Percentiles rank a stretch among this genome's conserved stretches.
These are phyloP conservation scores for Sugiyamaella pinicola DNA, from an alignment of 1,139 yeast species.

Conservation along the genomic window DNA sequence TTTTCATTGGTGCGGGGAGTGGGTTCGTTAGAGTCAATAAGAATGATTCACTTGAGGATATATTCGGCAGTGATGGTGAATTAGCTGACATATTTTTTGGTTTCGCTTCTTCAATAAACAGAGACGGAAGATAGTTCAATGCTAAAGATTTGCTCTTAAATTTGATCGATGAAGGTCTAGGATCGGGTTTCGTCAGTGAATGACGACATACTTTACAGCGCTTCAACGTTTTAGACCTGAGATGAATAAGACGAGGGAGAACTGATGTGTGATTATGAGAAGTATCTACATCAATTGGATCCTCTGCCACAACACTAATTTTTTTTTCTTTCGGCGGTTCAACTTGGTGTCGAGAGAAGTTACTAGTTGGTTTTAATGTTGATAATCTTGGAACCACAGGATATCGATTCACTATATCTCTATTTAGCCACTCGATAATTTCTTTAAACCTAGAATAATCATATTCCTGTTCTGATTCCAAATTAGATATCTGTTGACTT, in stretches of 20 bases:
- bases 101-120: constrained; percentile 21
- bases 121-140: constrained; percentile 31
- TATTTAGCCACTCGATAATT: not conserved
- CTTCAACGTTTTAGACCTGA: constrained; percentile 36
- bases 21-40: constrained; percentile 37
- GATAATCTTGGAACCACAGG: not conserved
- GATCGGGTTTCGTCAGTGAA: constrained; percentile 37
- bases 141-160: constrained; percentile 37
- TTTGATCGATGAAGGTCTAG: constrained; percentile 33
- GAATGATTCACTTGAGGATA: not conserved
- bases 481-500: constrained; percentile 25
- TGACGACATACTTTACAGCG: constrained; percentile 39
- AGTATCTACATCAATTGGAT: not conserved
- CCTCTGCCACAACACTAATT: not conserved
- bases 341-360: not conserved
- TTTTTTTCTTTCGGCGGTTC: not conserved
- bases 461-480: constrained; percentile 1
- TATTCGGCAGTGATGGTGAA: not conserved
- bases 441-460: constrained; percentile 1
- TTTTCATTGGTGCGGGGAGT: constrained; percentile 29
- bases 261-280: not conserved
- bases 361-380: constrained; percentile 6
- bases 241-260: constrained; percentile 31
- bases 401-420: not conserved
- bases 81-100: not conserved